These are phyloP conservation scores for Rauvolfia tetraphylla DNA, from an alignment of 257 asterid genomes.

Conservation along the genomic window DNA sequence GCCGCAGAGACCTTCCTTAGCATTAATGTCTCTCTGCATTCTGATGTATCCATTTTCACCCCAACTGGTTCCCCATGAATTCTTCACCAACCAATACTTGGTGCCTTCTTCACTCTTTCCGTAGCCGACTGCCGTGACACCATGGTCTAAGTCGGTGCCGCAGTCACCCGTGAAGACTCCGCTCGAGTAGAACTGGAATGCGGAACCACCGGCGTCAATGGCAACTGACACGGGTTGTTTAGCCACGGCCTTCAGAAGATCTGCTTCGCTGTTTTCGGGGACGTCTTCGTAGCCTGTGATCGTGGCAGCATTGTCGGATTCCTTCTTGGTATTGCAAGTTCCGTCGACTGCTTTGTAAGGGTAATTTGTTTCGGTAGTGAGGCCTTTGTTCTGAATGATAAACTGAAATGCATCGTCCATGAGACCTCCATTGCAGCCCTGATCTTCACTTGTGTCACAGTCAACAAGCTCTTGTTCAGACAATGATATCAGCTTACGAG, in stretches of 20 bases:
- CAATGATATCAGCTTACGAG: not conserved
- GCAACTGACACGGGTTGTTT: constrained; percentile 42
- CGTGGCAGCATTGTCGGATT: constrained; percentile 19
- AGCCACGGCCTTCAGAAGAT: too few species aligned
- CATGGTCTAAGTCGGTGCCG: constrained; percentile 34
- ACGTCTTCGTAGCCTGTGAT: constrained; percentile 31
- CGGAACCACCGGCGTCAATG: constrained; percentile 29
- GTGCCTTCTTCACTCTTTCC: constrained; percentile 21
- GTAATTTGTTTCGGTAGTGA: too few species aligned
- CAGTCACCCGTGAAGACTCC: constrained; percentile 36
- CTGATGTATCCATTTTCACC: too few species aligned
- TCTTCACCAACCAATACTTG: constrained; percentile 34
- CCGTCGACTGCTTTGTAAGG: too few species aligned
- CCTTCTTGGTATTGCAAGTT: constrained; percentile 13
- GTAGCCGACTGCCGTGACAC: constrained; percentile 31
- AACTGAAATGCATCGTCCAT: too few species aligned
- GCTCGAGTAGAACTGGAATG: constrained; percentile 29
- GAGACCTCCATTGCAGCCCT: too few species aligned
- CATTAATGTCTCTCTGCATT: too few species aligned
- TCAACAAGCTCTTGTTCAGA: constrained; percentile 15
- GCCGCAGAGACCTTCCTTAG: too few species aligned
- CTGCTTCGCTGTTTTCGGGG: constrained; percentile 25
- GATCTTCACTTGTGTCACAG: constrained; percentile 7
- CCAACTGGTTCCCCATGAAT: too few species aligned
- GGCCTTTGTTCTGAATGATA: too few species aligned